Conservation (phyloP, 768 basidiomycete genomes). For the Leccinum arenicola region DNA sequence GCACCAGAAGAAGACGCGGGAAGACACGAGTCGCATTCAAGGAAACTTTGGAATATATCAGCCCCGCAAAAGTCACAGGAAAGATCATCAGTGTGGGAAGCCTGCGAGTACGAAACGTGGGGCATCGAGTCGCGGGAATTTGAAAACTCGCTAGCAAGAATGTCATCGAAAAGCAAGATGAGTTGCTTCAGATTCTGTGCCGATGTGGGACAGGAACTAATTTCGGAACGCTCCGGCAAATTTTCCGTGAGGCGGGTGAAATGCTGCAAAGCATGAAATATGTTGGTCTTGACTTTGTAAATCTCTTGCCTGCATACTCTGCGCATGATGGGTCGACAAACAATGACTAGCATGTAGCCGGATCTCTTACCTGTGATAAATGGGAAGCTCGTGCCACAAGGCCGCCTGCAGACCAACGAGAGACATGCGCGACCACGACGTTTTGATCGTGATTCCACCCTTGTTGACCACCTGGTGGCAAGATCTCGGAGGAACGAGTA, state of each 20-base stretch:
- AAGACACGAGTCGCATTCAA: constrained; percentile 60
- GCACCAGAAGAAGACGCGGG: constrained; percentile 12
- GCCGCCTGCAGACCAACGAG: constrained; percentile 56
- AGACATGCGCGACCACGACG: constrained; percentile 87
- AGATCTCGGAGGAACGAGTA: constrained; percentile 76
- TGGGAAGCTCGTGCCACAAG: constrained; percentile 69
- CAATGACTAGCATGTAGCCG: background rate
- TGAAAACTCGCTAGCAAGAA: constrained; percentile 45
- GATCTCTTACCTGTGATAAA: constrained; percentile 65
- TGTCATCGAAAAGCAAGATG: constrained; percentile 46
- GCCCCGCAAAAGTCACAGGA: constrained; percentile 78
- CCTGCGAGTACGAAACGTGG: constrained; percentile 28
- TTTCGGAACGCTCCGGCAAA: background rate
- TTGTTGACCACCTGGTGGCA: constrained; percentile 83
- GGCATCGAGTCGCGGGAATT: constrained; percentile 32
- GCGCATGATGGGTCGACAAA: constrained; percentile 1
- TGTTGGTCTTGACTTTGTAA: constrained; percentile 69
- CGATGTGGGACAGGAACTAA: background rate
- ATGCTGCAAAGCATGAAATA: constrained; percentile 51
- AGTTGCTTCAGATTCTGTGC: constrained; percentile 33
- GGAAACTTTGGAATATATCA: constrained; percentile 81
- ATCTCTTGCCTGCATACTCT: constrained; percentile 82
- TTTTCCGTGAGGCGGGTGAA: constrained; percentile 24
- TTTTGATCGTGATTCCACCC: constrained; percentile 80
- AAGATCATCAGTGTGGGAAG: constrained; percentile 29